phyloP scores from a whole-genome alignment of 164 flowering plant species.

The Liquidambar formosana region DNA sequence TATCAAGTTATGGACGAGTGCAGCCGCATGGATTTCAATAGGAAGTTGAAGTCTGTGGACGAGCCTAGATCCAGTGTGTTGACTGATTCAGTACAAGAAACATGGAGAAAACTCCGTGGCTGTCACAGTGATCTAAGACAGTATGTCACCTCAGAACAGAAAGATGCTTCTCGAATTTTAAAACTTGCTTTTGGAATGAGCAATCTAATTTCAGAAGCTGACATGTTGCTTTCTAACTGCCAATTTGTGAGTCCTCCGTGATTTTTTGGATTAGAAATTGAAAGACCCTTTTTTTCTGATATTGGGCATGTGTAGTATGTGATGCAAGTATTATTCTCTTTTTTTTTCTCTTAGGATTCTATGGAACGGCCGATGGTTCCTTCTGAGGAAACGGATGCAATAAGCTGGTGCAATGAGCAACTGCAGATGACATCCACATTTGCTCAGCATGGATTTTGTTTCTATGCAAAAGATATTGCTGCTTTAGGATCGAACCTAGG shows the following conservation, averaged over 20 bases:
- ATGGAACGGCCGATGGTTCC: slow-evolving; percentile 31
- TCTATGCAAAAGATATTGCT: slow-evolving; percentile 50
- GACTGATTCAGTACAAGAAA: slow-evolving; percentile 48
- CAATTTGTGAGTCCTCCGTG: slow-evolving; percentile 40
- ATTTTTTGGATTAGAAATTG: neutral
- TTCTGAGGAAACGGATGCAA: slow-evolving; percentile 41
- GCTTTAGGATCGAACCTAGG: slow-evolving; percentile 29
- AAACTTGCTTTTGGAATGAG: slow-evolving; percentile 46
- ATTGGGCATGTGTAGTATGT: neutral
- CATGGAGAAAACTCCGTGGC: slow-evolving; percentile 66
- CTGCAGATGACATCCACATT: slow-evolving; percentile 62
- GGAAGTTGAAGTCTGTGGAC: slow-evolving; percentile 18
- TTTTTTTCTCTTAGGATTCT: slow-evolving; percentile 52
- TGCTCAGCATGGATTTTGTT: slow-evolving; percentile 76
- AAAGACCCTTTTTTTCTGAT: neutral
- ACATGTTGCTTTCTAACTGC: slow-evolving; percentile 53
- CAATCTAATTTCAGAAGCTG: slow-evolving; percentile 76
- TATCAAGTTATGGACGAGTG: slow-evolving; percentile 83
- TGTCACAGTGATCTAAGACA: slow-evolving; percentile 42
- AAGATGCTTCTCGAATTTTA: slow-evolving; percentile 38
- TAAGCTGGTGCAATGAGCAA: slow-evolving; percentile 47
- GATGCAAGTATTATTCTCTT: neutral
- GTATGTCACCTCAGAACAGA: slow-evolving; percentile 40
- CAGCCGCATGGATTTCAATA: slow-evolving; percentile 68
- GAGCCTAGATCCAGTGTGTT: slow-evolving; percentile 11